phyloP scores from a whole-genome alignment of 129 eudicot genomes.

The Centella asiatica region DNA sequence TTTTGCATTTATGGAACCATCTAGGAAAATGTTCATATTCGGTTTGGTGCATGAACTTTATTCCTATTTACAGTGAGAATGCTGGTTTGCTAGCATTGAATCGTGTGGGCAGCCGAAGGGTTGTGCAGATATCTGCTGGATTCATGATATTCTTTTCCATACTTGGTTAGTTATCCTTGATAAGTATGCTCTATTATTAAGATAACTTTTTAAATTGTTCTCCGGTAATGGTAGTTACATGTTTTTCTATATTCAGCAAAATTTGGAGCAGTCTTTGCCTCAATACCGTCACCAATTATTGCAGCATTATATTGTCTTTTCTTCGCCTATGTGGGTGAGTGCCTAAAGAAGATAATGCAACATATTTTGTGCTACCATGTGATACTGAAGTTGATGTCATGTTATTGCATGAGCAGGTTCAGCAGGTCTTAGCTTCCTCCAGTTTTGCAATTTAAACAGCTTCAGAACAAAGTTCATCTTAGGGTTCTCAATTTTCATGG shows the following conservation, averaged over 20 bases:
- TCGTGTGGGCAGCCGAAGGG: slow-evolving; percentile 97
- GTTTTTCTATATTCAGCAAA: slow-evolving; percentile 38
- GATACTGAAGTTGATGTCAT: too few species aligned
- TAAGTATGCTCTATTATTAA: background rate
- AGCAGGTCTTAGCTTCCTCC: slow-evolving; percentile 81
- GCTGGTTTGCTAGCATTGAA: slow-evolving; percentile 92
- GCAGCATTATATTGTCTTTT: slow-evolving; percentile 80
- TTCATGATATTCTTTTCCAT: slow-evolving; percentile 96
- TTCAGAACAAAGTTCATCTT: slow-evolving; percentile 84
- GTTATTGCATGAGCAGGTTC: slow-evolving; percentile 41
- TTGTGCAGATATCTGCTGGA: slow-evolving; percentile 89
- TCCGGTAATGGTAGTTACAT: background rate
- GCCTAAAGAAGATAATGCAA: background rate
- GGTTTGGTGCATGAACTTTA: background rate
- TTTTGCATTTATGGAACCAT: background rate
- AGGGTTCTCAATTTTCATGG: slow-evolving; percentile 89
- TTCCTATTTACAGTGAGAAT: slow-evolving; percentile 59
- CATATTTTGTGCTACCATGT: background rate
- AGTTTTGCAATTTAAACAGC: slow-evolving; percentile 88
- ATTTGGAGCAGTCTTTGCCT: slow-evolving; percentile 95
- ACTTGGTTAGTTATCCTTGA: slow-evolving; percentile 45
- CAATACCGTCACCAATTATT: slow-evolving; percentile 89
- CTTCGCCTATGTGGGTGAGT: slow-evolving; percentile 94
- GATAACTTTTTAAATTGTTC: background rate
- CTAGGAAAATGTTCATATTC: slow-evolving; percentile 6